A percentile compares a stretch with the other conserved stretches of the same genome.
Conservation (phyloP, 106 monocot genomes). For the Alisma plantagoaquatica region DNA sequence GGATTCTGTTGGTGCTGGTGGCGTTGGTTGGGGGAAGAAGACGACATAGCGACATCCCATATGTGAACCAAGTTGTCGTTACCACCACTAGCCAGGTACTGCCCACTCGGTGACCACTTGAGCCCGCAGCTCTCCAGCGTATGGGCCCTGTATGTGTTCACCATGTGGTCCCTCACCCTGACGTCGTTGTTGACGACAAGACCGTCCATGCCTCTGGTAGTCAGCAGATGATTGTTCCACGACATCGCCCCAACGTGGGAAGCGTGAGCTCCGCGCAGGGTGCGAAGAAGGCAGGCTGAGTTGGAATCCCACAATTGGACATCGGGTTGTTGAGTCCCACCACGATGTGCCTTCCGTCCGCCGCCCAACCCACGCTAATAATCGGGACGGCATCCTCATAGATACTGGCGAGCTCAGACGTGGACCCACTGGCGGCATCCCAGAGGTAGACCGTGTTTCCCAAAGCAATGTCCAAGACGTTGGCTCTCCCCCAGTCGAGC, state of each 20-base stretch:
- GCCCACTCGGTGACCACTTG: constrained; percentile 10
- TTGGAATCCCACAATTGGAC: constrained; percentile 7
- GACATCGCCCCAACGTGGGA: constrained; percentile 10
- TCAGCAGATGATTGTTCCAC: constrained; percentile 16
- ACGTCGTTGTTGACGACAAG: constrained; percentile 11
- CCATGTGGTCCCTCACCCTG: constrained; percentile 3
- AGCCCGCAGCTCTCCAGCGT: constrained; percentile 5
- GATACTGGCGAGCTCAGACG: background rate
- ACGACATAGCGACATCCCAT: constrained; percentile 12
- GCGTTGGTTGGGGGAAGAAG: constrained; percentile 1
- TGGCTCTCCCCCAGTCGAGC: constrained; percentile 10
- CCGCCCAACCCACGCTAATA: constrained; percentile 11
- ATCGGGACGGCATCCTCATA: constrained; percentile 2
- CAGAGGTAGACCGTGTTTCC: constrained; percentile 5
- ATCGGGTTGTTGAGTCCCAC: constrained; percentile 10
- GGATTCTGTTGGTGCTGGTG: no score
- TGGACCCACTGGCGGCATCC: constrained; percentile 1
- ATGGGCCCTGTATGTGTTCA: constrained; percentile 9
- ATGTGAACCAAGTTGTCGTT: constrained; percentile 12
- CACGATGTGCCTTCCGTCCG: constrained; percentile 5
- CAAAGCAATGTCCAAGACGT: constrained; percentile 12
- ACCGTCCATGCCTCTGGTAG: constrained; percentile 8
- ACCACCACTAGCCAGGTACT: constrained; percentile 10
- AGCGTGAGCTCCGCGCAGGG: background rate
- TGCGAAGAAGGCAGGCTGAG: background rate